Conservation (phyloP, 2,329 filamentous ascomycete species). For the Esteya vermicola region DNA sequence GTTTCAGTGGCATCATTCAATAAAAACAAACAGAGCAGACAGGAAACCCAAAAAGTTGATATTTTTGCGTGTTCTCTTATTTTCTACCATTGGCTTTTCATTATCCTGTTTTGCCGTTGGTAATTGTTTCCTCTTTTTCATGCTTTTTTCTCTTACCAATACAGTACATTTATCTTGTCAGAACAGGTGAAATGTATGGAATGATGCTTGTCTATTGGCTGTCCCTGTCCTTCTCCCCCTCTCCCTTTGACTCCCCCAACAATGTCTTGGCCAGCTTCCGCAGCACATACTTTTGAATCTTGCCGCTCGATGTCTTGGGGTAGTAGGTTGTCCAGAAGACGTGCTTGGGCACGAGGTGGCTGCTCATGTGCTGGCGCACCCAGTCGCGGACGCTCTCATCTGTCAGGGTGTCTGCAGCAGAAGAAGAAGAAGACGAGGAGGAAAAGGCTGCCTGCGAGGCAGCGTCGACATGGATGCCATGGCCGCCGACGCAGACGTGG, state of each 20-base stretch:
- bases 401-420: constrained; percentile 20
- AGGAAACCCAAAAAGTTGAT: too few relatives aligned
- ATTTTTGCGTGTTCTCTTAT: too few relatives aligned
- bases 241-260: neutral
- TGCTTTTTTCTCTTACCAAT: too few relatives aligned
- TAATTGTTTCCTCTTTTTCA: too few relatives aligned
- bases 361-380: constrained; percentile 54
- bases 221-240: neutral
- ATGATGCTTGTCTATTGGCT: too few relatives aligned
- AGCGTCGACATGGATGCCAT: constrained; percentile 11
- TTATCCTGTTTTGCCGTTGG: too few relatives aligned
- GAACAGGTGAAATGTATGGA: too few relatives aligned
- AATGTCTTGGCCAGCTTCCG: constrained; percentile 39
- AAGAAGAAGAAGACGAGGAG: neutral
- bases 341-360: constrained; percentile 73
- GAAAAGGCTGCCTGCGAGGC: neutral
- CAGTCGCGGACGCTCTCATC: constrained; percentile 51
- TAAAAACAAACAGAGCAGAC: too few relatives aligned
- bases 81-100: too few relatives aligned
- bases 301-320: constrained; percentile 90
- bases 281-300: constrained; percentile 90
- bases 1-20: too few relatives aligned
- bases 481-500: constrained; percentile 16
- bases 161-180: too few relatives aligned
- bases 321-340: constrained; percentile 80